Evolutionary conservation across 371 early-diverging fungal genomes (phyloP).

Genomic region (Rhizopus microsporus): DNA sequence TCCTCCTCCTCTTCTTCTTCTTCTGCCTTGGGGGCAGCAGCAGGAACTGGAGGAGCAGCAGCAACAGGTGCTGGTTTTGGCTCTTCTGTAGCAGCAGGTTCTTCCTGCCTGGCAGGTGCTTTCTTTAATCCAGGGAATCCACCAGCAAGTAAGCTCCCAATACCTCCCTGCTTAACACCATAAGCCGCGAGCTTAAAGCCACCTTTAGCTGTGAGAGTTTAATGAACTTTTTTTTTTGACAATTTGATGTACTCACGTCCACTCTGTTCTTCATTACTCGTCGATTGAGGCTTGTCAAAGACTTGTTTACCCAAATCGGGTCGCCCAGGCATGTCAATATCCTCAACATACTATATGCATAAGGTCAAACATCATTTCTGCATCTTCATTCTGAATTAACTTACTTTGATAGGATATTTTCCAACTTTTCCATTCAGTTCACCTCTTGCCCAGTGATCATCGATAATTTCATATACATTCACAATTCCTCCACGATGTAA

Average conservation of each 20-base stretch:
- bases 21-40: constrained; percentile 10
- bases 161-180: constrained; percentile 81
- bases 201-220: constrained; percentile 22
- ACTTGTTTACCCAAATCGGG: constrained; percentile 38
- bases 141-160: constrained; percentile 77
- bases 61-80: background rate
- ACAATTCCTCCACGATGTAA: constrained; percentile 69
- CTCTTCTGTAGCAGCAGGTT: background rate
- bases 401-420: constrained; percentile 68
- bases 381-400: background rate
- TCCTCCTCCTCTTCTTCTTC: constrained; percentile 27
- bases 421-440: constrained; percentile 71
- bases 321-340: constrained; percentile 51
- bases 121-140: constrained; percentile 40
- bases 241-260: constrained; percentile 17
- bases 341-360: constrained; percentile 28
- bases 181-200: constrained; percentile 70
- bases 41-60: constrained; percentile 14
- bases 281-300: background rate
- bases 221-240: background rate
- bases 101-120: constrained; percentile 12
- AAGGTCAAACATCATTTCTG: background rate
- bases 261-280: constrained; percentile 28
- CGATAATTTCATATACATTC: constrained; percentile 61
- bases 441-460: constrained; percentile 73